Evolutionary conservation across 257 asterid genomes (phyloP).

Genomic region (Penstemon barbatus): DNA sequence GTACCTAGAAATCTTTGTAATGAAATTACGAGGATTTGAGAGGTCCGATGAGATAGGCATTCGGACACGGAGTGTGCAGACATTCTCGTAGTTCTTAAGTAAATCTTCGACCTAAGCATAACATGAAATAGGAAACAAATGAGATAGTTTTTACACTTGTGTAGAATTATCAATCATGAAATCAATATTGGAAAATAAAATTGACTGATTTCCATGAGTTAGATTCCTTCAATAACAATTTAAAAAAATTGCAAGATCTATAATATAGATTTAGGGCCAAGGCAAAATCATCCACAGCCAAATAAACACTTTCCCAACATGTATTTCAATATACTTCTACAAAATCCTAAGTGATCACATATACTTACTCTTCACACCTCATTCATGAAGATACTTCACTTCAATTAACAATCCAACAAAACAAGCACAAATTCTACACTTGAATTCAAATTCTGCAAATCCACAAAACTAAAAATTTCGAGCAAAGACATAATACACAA

Average conservation of each 20-base stretch:
- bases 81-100: conserved; percentile 70
- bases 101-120: conserved; percentile 71
- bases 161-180: background rate
- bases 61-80: conserved; percentile 76
- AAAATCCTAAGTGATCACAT: background rate
- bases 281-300: background rate
- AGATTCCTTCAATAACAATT: background rate
- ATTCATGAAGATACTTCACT: background rate
- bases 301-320: background rate
- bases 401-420: conserved; percentile 6
- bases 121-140: background rate
- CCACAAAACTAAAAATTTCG: no score
- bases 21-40: conserved; percentile 73
- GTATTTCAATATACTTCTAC: conserved; percentile 1
- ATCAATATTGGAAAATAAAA: no score
- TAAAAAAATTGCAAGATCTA: conserved; percentile 15
- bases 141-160: background rate
- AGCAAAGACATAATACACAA: no score
- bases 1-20: conserved; percentile 69
- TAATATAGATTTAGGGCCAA: background rate
- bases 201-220: background rate
- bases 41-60: conserved; percentile 86
- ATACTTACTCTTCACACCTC: background rate
- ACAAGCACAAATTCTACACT: background rate
- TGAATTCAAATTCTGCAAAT: background rate